Base-by-base conservation (phyloP, 345 rosid species). In the Brassica incana region DNA sequence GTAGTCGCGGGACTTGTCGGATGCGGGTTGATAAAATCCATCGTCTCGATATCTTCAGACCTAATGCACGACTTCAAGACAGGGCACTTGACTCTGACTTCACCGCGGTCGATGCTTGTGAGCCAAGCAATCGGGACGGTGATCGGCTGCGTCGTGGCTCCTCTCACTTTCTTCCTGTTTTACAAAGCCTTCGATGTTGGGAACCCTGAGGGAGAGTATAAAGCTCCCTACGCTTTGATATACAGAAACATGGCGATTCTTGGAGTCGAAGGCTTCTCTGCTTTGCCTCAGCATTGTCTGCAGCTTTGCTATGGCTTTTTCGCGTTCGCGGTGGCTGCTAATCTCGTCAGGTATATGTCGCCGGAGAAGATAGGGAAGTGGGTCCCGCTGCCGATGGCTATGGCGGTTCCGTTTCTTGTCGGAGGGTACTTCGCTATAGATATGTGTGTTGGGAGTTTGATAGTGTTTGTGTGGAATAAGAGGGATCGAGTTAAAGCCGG, bases 41-140 rank as follows among this genome's bases (percentile, higher is more conserved):
- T 87, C 5, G 87, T 85, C 3, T 80, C 87, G 10, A 85, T 85
- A 1, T 85, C 88, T 50, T 85, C 88, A 38, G 90, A 87, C 72
- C 85, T 87, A 2, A 82, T 79, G 73, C 90, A 87, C 43, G 90
- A 87, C 79, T 85, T 87, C 75, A 87, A 85, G 85, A 87, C 88
- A 0, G 90, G 90, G 30, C 86, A 84, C 63, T 25, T 87, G 65
- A 87, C 88, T 2, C 65, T 85, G 38, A 80, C 90, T 65, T 87
- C 88, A 0, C 88, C 90, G 0, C 8, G 87, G 32, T 84, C 90
- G 0, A 87, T 87, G 90, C 85, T 87, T 81, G 82, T 87, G 75
- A 85, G 88, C 69, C 90, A 87, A 80, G 82, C 86, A 40, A 85
- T 87, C 25, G 88, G 88, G 6, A 87, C 90, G 0, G 90, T 67